Evolutionary conservation across 2,329 filamentous ascomycete species (phyloP).

Genomic region (Alternaria triticimaculans): DNA sequence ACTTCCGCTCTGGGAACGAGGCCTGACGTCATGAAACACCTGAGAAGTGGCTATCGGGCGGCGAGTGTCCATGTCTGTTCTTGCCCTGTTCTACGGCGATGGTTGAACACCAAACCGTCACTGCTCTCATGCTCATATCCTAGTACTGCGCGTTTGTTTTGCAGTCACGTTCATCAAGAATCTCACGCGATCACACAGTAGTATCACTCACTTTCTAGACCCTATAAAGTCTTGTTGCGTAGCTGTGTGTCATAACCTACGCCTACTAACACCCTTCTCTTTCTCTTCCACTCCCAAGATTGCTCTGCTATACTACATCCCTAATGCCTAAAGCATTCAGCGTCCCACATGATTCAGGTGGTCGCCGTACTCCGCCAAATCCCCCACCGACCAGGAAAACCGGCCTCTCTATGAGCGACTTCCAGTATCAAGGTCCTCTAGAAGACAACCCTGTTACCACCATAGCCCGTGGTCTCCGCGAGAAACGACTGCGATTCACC

Average conservation of each 20-base stretch:
- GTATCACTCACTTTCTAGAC: neutral
- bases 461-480: neutral
- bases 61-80: neutral
- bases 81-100: neutral
- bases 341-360: neutral
- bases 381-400: neutral
- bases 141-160: neutral
- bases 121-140: neutral
- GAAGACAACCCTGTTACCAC: neutral
- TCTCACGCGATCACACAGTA: neutral
- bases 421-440: neutral
- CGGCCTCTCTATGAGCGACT: neutral
- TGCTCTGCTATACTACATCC: neutral
- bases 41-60: neutral
- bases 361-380: neutral
- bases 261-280: neutral
- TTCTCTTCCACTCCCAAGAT: neutral
- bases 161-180: neutral
- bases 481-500: neutral
- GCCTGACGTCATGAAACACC: neutral
- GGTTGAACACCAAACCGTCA: neutral
- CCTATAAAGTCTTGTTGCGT: neutral
- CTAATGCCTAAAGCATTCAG: neutral
- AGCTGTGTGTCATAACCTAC: neutral
- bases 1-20: neutral